Percentiles rank a stretch among this genome's conserved stretches.
Conservation (phyloP, 2,329 filamentous ascomycete species). For the Curvularia spicifera region DNA sequence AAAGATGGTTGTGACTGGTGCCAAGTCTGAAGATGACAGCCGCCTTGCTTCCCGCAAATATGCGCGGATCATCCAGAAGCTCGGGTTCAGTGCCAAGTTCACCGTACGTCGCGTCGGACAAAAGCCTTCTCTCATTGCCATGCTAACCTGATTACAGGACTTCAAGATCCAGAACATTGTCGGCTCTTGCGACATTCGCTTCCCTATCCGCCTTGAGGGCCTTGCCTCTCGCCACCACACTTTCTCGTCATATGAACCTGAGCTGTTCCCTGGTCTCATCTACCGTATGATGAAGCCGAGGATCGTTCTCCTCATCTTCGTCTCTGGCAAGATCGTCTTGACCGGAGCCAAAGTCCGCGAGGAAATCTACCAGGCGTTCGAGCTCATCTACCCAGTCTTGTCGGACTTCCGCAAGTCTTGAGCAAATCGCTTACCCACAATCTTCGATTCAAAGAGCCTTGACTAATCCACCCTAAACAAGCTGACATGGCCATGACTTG, state of each 20-base stretch:
- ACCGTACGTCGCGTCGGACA: constrained; percentile 57
- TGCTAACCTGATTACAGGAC: constrained; percentile 58
- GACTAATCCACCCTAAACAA: constrained; percentile 7
- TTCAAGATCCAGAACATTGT: constrained; percentile 99
- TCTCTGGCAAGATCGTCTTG: constrained; percentile 96
- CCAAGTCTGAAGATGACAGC: constrained; percentile 96
- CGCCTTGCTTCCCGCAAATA: constrained; percentile 98
- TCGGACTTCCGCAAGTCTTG: constrained; percentile 69
- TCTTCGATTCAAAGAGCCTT: constrained; percentile 13
- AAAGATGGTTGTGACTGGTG: constrained; percentile 99
- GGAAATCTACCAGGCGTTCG: constrained; percentile 70
- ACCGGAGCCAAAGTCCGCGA: constrained; percentile 97
- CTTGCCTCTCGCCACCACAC: constrained; percentile 97
- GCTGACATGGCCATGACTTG: constrained; percentile 16
- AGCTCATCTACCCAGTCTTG: constrained; percentile 41
- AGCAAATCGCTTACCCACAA: constrained; percentile 25
- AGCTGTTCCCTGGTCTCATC: constrained; percentile 98
- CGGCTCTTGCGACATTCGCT: constrained; percentile 98
- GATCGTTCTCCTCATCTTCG: constrained; percentile 97
- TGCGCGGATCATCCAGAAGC: constrained; percentile 98
- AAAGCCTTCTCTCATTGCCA: constrained; percentile 13
- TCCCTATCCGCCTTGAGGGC: constrained; percentile 95
- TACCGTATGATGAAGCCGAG: constrained; percentile 99
- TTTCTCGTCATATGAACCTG: constrained; percentile 93
- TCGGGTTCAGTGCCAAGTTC: constrained; percentile 99